Conservation (phyloP, 495 filamentous ascomycete genomes). For the Clohesyomyces aquaticus region DNA sequence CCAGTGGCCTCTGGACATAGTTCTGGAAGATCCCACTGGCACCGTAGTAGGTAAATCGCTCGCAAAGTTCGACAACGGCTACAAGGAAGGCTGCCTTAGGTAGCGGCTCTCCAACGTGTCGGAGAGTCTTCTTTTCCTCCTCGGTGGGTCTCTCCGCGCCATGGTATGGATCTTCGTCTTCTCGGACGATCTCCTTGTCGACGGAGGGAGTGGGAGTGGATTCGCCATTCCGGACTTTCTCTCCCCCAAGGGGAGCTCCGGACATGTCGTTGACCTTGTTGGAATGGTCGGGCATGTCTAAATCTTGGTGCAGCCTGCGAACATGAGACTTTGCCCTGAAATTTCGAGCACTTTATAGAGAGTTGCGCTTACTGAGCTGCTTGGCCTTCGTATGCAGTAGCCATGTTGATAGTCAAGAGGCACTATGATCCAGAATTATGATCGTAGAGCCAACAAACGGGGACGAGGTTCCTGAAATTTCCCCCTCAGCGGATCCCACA, state of each 20-base stretch:
- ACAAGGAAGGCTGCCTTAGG: conserved; percentile 57
- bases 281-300: conserved; percentile 18
- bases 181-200: not conserved
- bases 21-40: conserved; percentile 60
- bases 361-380: conserved; percentile 24
- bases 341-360: not conserved
- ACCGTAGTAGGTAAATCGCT: conserved; percentile 72
- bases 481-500: not conserved
- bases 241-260: conserved; percentile 27
- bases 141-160: conserved; percentile 26
- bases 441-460: too few species aligned
- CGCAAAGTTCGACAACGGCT: conserved; percentile 65
- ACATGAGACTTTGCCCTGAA: too few species aligned
- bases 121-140: conserved; percentile 31
- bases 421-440: not conserved
- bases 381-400: conserved; percentile 18
- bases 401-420: not conserved
- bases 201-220: conserved; percentile 11
- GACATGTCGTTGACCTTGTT: conserved; percentile 32
- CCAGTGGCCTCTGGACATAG: conserved; percentile 59
- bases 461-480: too few species aligned
- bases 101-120: conserved; percentile 36
- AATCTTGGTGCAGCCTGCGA: conserved; percentile 33
- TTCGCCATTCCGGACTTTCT: conserved; percentile 12
- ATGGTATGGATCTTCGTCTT: conserved; percentile 17